Base-by-base conservation (phyloP, 768 basidiomycete species). In the Collybiopsis confluens region DNA sequence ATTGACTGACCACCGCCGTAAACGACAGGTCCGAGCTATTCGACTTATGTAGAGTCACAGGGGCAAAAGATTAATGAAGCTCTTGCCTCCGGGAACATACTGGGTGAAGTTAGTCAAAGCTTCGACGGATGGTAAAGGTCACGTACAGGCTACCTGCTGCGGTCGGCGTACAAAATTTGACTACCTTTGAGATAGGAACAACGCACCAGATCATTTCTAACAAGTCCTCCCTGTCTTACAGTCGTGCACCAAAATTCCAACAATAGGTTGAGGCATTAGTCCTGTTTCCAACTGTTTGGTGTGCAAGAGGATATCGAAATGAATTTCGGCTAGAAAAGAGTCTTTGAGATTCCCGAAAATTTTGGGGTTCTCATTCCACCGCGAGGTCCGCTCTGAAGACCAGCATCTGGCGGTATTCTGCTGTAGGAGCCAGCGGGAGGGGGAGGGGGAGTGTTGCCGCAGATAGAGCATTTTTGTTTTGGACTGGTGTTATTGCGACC, bases 271-370 rank as follows among this genome's bases (percentile, higher is more conserved):
- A 4, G 78, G 75, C 4, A 69, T 72, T 56, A 76, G 58, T 37
- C 80, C 81, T 33, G 80, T 70, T 36, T 75, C 72, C 69, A 85
- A 76, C 76, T 86, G 82, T 71, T 83, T 77, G 54, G 73, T 75
- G 73, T 90, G 88, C 57, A 81, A 80, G 64, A 83, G 71, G 58
- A 92, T 88, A 66, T 93, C 88, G 62, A 79, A 75, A 72, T 92
- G 89, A 7, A 95, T 69, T 58, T 92, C 88, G 38, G 80, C 73
- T 50, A 95, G 74, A 62, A 90, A 89, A 33, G 84, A 81, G 63
- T 84, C 81, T 64, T 86, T 78, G 64, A 95, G 94, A 75, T 90
- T 90, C 65, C 91, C 92, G 72, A 97, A 95, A 28, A 85, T 73
- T 57, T 76, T 80, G n/a, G n/a, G n/a, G n/a, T n/a, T n/a, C n/a